phyloP scores from a whole-genome alignment of 2,329 filamentous ascomycete species.

The Chaetomium globosum region DNA sequence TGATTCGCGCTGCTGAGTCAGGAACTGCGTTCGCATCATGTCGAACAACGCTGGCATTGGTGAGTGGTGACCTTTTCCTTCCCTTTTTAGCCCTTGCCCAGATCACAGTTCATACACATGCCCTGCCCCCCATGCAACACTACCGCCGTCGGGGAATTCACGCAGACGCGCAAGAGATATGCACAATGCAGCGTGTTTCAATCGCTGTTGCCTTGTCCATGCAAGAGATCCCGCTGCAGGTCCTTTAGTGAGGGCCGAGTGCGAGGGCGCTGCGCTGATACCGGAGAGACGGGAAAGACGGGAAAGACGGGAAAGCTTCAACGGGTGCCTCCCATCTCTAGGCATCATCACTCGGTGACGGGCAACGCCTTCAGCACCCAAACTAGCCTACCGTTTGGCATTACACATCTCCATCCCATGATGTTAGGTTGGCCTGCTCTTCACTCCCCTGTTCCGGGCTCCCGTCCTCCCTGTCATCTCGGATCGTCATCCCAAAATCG shows the following conservation, averaged over 20 bases:
- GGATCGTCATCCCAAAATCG: conserved; percentile 12
- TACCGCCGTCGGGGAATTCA: not conserved
- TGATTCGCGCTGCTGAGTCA: conserved; percentile 26
- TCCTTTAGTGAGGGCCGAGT: conserved; percentile 4
- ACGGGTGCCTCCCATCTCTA: conserved; percentile 5
- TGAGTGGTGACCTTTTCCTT: conserved; percentile 22
- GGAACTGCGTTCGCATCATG: conserved; percentile 19
- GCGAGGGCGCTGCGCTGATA: not conserved
- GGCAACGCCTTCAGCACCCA: not conserved
- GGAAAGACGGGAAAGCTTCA: not conserved
- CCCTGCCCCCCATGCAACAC: conserved; percentile 1
- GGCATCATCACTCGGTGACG: not conserved
- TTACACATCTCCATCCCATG: not conserved
- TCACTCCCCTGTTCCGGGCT: not conserved
- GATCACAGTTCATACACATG: not conserved
- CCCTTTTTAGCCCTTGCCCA: not conserved
- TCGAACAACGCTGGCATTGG: conserved; percentile 22
- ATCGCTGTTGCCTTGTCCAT: conserved; percentile 17
- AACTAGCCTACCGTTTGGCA: not conserved
- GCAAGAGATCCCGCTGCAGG: not conserved
- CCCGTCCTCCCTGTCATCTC: conserved; percentile 10
- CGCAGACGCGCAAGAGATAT: conserved; percentile 2
- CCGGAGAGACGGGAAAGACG: not conserved
- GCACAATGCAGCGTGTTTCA: not conserved
- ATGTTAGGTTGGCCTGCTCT: not conserved